Evolutionary conservation across 2,329 filamentous ascomycete genomes (phyloP).

Genomic region (Apiospora arundinis): DNA sequence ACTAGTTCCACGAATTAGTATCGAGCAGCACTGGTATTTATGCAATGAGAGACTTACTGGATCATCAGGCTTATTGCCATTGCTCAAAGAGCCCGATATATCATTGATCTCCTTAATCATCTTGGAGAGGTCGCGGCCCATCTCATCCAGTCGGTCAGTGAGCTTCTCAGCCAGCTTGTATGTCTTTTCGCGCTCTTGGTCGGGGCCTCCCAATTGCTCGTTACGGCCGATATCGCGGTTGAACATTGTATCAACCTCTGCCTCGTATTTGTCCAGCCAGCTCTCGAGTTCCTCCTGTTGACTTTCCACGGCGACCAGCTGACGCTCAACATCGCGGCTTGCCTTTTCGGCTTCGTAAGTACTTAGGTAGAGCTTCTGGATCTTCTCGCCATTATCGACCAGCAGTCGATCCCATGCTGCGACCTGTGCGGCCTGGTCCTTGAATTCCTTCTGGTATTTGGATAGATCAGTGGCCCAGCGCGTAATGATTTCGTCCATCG

Average conservation of each 20-base stretch:
- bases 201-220: constrained; percentile 82
- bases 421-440: constrained; percentile 85
- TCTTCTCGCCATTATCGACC: constrained; percentile 93
- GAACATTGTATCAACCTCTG: constrained; percentile 89
- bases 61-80: constrained; percentile 86
- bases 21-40: constrained; percentile 31
- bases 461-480: constrained; percentile 94
- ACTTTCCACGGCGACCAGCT: constrained; percentile 86
- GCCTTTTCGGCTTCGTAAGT: constrained; percentile 94
- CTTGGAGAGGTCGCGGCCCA: constrained; percentile 88
- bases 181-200: constrained; percentile 93
- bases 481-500: constrained; percentile 98
- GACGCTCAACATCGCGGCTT: constrained; percentile 91
- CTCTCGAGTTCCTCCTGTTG: constrained; percentile 89
- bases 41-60: constrained; percentile 66
- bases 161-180: constrained; percentile 96
- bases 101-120: constrained; percentile 99
- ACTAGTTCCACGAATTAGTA: constrained; percentile 52
- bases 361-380: constrained; percentile 88
- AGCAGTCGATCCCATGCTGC: constrained; percentile 90
- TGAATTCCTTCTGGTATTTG: constrained; percentile 97
- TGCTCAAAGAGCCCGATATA: constrained; percentile 87
- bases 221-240: constrained; percentile 76
- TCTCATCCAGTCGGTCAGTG: constrained; percentile 87
- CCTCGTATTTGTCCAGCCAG: constrained; percentile 91